A percentile compares a stretch with the other conserved stretches of the same genome.
Evolutionary conservation across 2,329 filamentous ascomycete species (phyloP).

Genomic region (Orbilia quercus): DNA sequence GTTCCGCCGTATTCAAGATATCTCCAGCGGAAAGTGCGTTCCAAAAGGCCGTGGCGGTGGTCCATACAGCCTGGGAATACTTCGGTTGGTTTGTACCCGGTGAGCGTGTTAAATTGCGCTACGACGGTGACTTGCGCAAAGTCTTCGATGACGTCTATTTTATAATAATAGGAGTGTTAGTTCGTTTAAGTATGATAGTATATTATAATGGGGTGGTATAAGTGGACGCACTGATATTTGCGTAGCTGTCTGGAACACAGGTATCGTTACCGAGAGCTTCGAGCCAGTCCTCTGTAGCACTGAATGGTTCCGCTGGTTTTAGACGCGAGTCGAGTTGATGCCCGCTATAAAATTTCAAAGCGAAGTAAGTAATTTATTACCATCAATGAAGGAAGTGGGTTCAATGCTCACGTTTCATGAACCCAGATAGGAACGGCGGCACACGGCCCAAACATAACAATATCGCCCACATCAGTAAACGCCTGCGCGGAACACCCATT

Average conservation of each 20-base stretch:
- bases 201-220: not conserved
- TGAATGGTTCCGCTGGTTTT: constrained; percentile 29
- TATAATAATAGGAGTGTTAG: not conserved
- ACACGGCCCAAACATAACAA: constrained; percentile 39
- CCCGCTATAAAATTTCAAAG: constrained; percentile 25
- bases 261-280: constrained; percentile 34
- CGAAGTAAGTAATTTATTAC: not conserved
- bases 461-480: constrained; percentile 36
- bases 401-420: constrained; percentile 42
- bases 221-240: constrained; percentile 42
- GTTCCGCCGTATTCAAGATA: constrained; percentile 29
- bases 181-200: not conserved
- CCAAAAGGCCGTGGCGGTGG: constrained; percentile 44
- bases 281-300: constrained; percentile 31
- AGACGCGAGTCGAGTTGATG: constrained; percentile 47
- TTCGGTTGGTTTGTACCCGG: constrained; percentile 43
- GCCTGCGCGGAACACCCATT: constrained; percentile 32
- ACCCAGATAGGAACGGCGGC: constrained; percentile 31
- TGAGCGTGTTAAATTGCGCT: constrained; percentile 45
- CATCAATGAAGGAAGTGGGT: not conserved
- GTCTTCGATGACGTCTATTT: constrained; percentile 45
- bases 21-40: constrained; percentile 17
- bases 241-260: constrained; percentile 53
- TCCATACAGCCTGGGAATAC: constrained; percentile 43
- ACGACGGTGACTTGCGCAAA: constrained; percentile 53